These are phyloP conservation scores for Rhizopogon hawkerae DNA, from an alignment of 1,284 basidiomycete species.

Conservation along the genomic window DNA sequence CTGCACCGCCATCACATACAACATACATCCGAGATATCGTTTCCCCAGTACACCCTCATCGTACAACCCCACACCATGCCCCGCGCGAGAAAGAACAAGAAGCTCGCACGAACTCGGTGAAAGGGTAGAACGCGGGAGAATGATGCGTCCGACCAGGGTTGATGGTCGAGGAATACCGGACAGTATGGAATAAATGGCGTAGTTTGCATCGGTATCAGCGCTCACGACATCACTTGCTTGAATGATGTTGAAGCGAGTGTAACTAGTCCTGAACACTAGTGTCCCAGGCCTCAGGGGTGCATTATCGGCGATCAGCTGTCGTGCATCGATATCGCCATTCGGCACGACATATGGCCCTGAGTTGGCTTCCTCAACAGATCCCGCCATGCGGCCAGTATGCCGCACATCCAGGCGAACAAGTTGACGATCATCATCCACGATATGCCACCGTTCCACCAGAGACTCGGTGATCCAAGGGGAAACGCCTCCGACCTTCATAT, in stretches of 20 bases:
- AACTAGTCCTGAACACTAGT: slow-evolving; percentile 18
- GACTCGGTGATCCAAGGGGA: slow-evolving; percentile 3
- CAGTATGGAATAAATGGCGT: slow-evolving; percentile 14
- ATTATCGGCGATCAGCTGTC: neutral
- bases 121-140: slow-evolving; percentile 11
- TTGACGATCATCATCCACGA: slow-evolving; percentile 1
- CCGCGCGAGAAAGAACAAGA: slow-evolving; percentile 16
- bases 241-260: slow-evolving; percentile 7
- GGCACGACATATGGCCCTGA: slow-evolving; percentile 4
- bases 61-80: slow-evolving; percentile 5
- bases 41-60: slow-evolving; percentile 11
- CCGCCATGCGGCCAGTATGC: neutral
- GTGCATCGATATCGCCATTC: neutral
- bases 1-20: slow-evolving; percentile 19
- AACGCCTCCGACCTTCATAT: neutral
- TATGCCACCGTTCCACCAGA: slow-evolving; percentile 1
- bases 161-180: neutral
- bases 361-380: neutral
- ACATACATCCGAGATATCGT: slow-evolving; percentile 12
- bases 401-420: neutral
- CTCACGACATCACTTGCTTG: neutral
- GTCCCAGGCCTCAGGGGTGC: slow-evolving; percentile 10
- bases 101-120: slow-evolving; percentile 11
- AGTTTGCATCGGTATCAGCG: neutral
- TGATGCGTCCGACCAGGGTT: slow-evolving; percentile 12